Evolutionary conservation across 345 rosid species (phyloP), one percentile per base, ranked within the genome.

Genomic region (Angophora floribunda): DNA sequence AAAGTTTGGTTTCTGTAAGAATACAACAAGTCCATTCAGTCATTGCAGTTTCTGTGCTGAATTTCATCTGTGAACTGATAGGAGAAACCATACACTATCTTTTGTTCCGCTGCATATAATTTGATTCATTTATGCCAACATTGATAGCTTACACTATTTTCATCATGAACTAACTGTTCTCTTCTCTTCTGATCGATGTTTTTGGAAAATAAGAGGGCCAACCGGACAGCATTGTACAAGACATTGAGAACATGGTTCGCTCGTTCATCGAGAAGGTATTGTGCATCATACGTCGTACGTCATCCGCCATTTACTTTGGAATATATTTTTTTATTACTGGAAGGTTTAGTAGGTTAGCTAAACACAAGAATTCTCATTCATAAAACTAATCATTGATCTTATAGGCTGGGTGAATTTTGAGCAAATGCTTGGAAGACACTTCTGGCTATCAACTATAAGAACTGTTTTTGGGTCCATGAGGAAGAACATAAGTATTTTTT

Each of bases 171-270:
- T 75, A 44, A 75, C 84, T 10, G 49, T 22, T 41, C 49, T 75
- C 49, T 22, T 41, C 49, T 75, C 49, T 75, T 75, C 8, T 13
- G 41, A 75, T 57, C 14, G 85, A 51, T 87, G 19, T 90, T 78
- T 86, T 90, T 80, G 90, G 63, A 86, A 89, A 86, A 91, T 90
- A 94, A 98, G 99, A 98, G 93, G 99, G 99, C 86, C 99, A 98
- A 89, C 95, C 99, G 24, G 99, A 98, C 55, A 96, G 93, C 90
- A 94, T 97, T 85, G 99, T 98, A 91, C 96, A 91, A 89, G 99
- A 98, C 87, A 98, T 98, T 87, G 99, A 98, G 93, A 96, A 94
- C 91, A 98, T 98, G 99, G 99, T 98, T 86, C 97, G 99, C 89
- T 92, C 98, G 85, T 98, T 87, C 92, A 98, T 98, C 89, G 99